These are phyloP conservation scores for Psilocybe cubensis DNA, from an alignment of 768 basidiomycete species.

Conservation along the genomic window DNA sequence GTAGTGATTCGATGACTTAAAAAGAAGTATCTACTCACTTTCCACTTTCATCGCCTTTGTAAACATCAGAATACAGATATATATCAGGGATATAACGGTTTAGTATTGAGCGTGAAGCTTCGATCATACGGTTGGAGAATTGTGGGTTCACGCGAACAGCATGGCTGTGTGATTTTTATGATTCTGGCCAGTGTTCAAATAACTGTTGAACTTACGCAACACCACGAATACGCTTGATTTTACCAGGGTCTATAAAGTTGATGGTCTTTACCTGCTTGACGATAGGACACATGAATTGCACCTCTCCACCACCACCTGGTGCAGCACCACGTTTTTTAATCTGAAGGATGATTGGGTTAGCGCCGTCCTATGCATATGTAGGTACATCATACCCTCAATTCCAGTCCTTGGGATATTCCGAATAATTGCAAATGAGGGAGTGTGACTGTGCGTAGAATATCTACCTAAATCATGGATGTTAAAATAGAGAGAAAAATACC, in stretches of 20 bases:
- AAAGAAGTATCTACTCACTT: conserved; percentile 60
- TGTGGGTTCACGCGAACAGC: conserved; percentile 97
- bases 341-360: conserved; percentile 38
- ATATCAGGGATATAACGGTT: conserved; percentile 98
- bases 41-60: conserved; percentile 96
- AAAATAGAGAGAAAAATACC: neutral
- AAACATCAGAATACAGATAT: conserved; percentile 97
- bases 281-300: conserved; percentile 91
- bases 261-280: conserved; percentile 91
- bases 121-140: conserved; percentile 97
- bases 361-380: neutral
- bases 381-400: conserved; percentile 67
- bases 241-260: conserved; percentile 90
- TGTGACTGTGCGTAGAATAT: conserved; percentile 87
- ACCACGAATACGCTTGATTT: conserved; percentile 93
- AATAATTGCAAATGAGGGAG: conserved; percentile 90
- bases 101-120: conserved; percentile 87
- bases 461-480: conserved; percentile 55
- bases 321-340: conserved; percentile 94
- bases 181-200: neutral
- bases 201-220: conserved; percentile 71
- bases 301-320: conserved; percentile 91
- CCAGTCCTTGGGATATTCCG: conserved; percentile 88
- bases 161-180: conserved; percentile 55
- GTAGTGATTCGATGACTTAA: neutral